These are phyloP conservation scores for Exophiala phaeomuriformis DNA, from an alignment of 2,329 filamentous ascomycete genomes.

Conservation along the genomic window DNA sequence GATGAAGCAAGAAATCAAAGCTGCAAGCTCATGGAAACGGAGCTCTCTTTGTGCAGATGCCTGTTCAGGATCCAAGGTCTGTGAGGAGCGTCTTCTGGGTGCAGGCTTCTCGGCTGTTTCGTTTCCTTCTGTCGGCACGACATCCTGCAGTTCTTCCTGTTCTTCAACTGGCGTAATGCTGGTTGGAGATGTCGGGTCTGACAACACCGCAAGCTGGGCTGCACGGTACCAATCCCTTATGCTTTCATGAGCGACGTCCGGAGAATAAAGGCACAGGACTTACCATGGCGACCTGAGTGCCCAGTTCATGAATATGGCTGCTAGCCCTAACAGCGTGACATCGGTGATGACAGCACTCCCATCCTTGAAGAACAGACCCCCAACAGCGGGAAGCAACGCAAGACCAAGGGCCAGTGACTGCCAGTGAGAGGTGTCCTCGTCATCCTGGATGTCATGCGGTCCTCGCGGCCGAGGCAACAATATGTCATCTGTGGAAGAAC, in stretches of 20 bases:
- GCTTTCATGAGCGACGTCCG: slow-evolving; percentile 8
- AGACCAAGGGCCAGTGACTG: slow-evolving; percentile 75
- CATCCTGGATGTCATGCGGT: slow-evolving; percentile 32
- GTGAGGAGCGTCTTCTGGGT: slow-evolving; percentile 10
- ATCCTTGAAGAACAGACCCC: slow-evolving; percentile 75
- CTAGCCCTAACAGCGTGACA: slow-evolving; percentile 68
- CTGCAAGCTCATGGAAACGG: slow-evolving; percentile 64
- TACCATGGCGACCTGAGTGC: slow-evolving; percentile 85
- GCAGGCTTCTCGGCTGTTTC: neutral
- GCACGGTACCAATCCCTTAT: slow-evolving; percentile 66
- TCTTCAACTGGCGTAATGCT: slow-evolving; percentile 29
- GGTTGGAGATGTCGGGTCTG: slow-evolving; percentile 38
- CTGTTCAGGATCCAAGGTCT: slow-evolving; percentile 18
- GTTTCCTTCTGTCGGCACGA: neutral
- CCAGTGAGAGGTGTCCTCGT: slow-evolving; percentile 58
- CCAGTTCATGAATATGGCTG: slow-evolving; percentile 85
- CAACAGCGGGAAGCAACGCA: slow-evolving; percentile 78
- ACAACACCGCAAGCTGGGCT: slow-evolving; percentile 55
- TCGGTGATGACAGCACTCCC: slow-evolving; percentile 79
- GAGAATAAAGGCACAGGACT: slow-evolving; percentile 26
- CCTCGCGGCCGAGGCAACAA: slow-evolving; percentile 50
- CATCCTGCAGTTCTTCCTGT: slow-evolving; percentile 30
- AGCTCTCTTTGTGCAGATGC: slow-evolving; percentile 53
- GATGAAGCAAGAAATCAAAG: slow-evolving; percentile 69
- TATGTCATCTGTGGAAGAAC: slow-evolving; percentile 63